Conservation (phyloP, 768 basidiomycete genomes). For the Porphyrellus cyaneotinctus region DNA sequence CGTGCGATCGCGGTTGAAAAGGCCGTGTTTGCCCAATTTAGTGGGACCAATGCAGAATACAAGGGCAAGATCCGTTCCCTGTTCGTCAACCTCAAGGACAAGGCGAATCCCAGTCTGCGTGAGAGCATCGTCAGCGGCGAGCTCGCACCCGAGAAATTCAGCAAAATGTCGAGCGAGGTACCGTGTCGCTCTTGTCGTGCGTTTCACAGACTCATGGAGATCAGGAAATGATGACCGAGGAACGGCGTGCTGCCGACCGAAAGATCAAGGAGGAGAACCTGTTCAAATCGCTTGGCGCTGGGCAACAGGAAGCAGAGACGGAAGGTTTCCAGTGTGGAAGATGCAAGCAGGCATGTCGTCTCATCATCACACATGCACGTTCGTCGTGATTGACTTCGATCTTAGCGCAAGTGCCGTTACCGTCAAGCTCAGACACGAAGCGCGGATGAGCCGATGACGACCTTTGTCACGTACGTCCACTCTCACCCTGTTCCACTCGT, state of each 20-base stretch:
- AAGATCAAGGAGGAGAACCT: slow-evolving; percentile 84
- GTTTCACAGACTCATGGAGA: neutral
- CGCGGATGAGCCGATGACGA: slow-evolving; percentile 99
- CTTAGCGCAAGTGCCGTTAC: slow-evolving; percentile 79
- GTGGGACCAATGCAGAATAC: slow-evolving; percentile 48
- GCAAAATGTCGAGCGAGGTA: slow-evolving; percentile 79
- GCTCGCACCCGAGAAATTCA: slow-evolving; percentile 62
- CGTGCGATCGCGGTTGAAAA: slow-evolving; percentile 72
- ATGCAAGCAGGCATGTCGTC: slow-evolving; percentile 73
- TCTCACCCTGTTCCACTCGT: too few relatives aligned
- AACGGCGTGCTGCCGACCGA: slow-evolving; percentile 77
- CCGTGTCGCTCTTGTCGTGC: neutral
- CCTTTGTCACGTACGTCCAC: slow-evolving; percentile 75
- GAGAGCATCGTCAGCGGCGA: slow-evolving; percentile 85
- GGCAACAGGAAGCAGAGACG: slow-evolving; percentile 88
- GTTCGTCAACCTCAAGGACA: slow-evolving; percentile 93
- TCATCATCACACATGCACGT: neutral
- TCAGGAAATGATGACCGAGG: slow-evolving; percentile 95
- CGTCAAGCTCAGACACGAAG: slow-evolving; percentile 96
- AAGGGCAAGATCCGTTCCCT: slow-evolving; percentile 81
- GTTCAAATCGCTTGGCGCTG: slow-evolving; percentile 87
- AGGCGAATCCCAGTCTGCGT: slow-evolving; percentile 82
- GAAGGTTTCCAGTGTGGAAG: slow-evolving; percentile 95
- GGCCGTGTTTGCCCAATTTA: slow-evolving; percentile 48
- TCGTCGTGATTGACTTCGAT: neutral